These are phyloP conservation scores for Termitomyces sp. DNA, from an alignment of 768 basidiomycete species.

Conservation along the genomic window DNA sequence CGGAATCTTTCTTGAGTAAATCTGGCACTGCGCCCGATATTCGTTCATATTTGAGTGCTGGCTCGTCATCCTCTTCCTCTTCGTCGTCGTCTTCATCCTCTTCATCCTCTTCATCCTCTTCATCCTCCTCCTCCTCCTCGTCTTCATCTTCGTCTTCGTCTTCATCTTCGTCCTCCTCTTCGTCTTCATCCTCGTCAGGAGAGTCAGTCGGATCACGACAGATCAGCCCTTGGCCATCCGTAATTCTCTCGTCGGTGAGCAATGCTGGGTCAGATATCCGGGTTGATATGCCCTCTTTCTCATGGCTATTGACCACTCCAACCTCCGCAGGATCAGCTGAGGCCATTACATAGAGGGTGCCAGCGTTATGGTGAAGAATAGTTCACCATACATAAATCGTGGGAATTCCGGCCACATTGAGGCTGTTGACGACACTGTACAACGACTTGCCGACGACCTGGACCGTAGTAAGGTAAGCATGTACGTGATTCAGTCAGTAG, in stretches of 20 bases:
- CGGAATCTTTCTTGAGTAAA: constrained; percentile 85
- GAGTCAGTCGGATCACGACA: constrained; percentile 17
- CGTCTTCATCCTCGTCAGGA: constrained; percentile 22
- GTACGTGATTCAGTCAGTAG: no score
- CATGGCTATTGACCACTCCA: neutral
- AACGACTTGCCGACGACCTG: no score
- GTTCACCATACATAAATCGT: neutral
- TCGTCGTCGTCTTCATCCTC: constrained; percentile 55
- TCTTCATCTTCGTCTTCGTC: constrained; percentile 23
- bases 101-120: constrained; percentile 30
- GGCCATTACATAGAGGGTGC: constrained; percentile 13
- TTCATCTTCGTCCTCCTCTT: constrained; percentile 18
- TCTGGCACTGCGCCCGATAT: constrained; percentile 70
- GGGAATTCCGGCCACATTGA: neutral
- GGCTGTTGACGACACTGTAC: no score
- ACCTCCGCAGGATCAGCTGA: constrained; percentile 1
- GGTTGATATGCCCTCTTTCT: neutral
- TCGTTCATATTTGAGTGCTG: constrained; percentile 86
- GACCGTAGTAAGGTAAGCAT: no score
- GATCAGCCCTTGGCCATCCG: neutral
- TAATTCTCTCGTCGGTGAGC: neutral
- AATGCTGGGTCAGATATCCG: neutral
- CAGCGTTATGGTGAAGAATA: neutral
- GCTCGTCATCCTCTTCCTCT: constrained; percentile 86
- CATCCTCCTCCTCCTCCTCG: constrained; percentile 21